These are phyloP conservation scores for Oenanthe javanica DNA, from an alignment of 140 eudicot genomes.

Conservation along the genomic window DNA sequence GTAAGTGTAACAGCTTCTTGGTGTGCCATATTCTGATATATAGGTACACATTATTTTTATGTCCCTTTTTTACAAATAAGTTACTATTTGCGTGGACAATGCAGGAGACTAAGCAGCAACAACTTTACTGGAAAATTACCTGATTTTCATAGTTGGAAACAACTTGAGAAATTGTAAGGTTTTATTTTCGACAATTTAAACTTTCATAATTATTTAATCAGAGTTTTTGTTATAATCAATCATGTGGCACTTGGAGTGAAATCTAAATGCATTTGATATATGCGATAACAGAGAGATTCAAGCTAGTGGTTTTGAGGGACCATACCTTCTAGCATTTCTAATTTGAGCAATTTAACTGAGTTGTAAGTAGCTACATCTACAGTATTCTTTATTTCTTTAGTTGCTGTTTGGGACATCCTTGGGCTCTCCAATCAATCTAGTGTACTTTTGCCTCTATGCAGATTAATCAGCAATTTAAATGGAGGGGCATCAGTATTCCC, in stretches of 20 bases:
- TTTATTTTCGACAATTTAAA: background rate
- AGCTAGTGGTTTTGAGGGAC: constrained; percentile 60
- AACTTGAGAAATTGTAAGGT: constrained; percentile 37
- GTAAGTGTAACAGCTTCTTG: constrained; percentile 19
- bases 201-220: background rate
- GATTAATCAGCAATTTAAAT: constrained; percentile 39
- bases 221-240: background rate
- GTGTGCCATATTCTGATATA: background rate
- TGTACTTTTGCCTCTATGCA: constrained; percentile 10
- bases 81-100: background rate
- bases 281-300: constrained; percentile 36
- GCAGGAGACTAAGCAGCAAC: constrained; percentile 49
- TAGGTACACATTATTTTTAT: background rate
- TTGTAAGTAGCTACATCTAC: constrained; percentile 33
- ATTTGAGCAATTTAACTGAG: constrained; percentile 30
- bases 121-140: constrained; percentile 49
- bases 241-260: background rate
- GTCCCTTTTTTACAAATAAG: background rate
- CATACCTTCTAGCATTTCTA: constrained; percentile 44
- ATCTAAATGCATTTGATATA: background rate
- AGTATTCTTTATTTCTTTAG: too few relatives aligned
- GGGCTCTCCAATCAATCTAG: background rate
- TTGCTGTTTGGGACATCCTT: background rate
- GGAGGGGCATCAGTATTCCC: constrained; percentile 45
- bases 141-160: constrained; percentile 25